phyloP scores from a whole-genome alignment of 257 asterid genomes.

The Lycium ferocissimum region DNA sequence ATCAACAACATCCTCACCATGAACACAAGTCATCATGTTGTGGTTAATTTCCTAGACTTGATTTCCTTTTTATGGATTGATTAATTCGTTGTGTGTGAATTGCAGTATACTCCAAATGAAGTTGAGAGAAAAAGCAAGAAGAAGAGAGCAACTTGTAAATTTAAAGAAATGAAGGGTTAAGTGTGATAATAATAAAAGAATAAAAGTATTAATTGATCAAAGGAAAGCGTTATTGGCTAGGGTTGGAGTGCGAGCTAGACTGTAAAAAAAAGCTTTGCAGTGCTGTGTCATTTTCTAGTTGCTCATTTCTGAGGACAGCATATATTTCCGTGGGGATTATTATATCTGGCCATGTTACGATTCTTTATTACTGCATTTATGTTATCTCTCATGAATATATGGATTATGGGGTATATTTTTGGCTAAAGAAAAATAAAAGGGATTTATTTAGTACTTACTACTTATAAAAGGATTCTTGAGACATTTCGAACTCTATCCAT shows the following conservation, averaged over 20 bases:
- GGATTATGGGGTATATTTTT: too few relatives aligned
- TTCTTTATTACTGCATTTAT: constrained; percentile 19
- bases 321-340: constrained; percentile 54
- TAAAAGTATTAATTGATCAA: not conserved
- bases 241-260: constrained; percentile 46
- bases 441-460: not conserved
- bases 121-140: not conserved
- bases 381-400: not conserved
- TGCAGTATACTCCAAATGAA: not conserved
- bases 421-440: not conserved
- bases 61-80: constrained; percentile 21
- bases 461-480: not conserved
- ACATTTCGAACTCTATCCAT: not conserved
- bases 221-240: constrained; percentile 29
- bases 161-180: constrained; percentile 24
- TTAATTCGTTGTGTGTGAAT: constrained; percentile 17
- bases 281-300: constrained; percentile 58
- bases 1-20: constrained; percentile 29
- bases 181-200: not conserved
- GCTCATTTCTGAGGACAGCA: constrained; percentile 44
- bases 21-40: not conserved
- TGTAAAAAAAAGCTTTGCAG: constrained; percentile 43
- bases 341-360: constrained; percentile 22
- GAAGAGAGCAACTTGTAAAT: constrained; percentile 9
- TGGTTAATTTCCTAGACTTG: not conserved